These are phyloP conservation scores for Dryas integrifolia DNA, from an alignment of 331 rosid genomes.

Conservation along the genomic window DNA sequence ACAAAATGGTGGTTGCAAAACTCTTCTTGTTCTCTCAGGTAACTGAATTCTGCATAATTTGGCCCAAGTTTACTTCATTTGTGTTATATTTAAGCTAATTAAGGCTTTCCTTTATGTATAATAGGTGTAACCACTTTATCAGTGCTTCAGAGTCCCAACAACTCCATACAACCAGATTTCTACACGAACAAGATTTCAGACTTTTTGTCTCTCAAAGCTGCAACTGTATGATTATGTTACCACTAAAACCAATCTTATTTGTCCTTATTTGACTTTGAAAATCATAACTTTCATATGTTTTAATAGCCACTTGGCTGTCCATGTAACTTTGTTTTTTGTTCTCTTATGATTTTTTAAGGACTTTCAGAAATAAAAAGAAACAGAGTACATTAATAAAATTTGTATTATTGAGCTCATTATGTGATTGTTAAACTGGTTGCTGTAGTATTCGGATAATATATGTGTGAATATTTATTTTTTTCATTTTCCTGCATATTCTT, in stretches of 20 bases:
- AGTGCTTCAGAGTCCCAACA: conserved; percentile 72
- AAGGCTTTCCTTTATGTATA: neutral
- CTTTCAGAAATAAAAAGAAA: neutral
- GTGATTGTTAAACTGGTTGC: neutral
- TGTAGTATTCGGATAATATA: too few species aligned
- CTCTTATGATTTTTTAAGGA: neutral
- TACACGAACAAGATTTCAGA: conserved; percentile 85
- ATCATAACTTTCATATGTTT: neutral
- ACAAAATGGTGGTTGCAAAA: conserved; percentile 95
- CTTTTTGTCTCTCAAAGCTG: conserved; percentile 72
- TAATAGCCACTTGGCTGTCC: neutral
- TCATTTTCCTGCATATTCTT: neutral
- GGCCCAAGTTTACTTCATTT: neutral
- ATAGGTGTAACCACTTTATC: conserved; percentile 64
- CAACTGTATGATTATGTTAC: conserved; percentile 52
- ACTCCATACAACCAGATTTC: conserved; percentile 82
- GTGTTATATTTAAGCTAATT: neutral
- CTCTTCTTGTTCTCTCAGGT: conserved; percentile 93
- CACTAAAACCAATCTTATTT: conserved; percentile 7
- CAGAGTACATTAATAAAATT: neutral
- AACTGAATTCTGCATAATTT: neutral
- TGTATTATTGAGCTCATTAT: neutral
- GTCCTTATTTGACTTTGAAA: neutral
- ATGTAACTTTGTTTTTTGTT: neutral
- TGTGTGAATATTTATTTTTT: neutral